These are phyloP conservation scores for Colletotrichum tanaceti DNA, from an alignment of 2,329 filamentous ascomycete species.

Conservation along the genomic window DNA sequence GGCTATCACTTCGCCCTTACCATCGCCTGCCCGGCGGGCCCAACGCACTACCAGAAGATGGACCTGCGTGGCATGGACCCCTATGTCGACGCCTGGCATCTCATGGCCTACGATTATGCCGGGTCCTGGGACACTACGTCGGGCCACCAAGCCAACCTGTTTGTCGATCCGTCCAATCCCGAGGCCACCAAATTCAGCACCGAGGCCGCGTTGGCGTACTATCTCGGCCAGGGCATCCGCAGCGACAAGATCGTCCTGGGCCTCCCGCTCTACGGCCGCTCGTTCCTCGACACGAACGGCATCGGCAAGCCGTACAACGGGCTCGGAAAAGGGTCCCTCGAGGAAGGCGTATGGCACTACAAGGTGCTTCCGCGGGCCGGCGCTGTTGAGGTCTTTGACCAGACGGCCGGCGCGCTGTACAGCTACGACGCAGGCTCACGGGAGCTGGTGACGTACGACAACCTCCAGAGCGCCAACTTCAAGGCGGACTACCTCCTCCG, in stretches of 20 bases:
- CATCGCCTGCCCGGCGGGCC: conserved; percentile 61
- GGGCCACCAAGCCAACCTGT: conserved; percentile 79
- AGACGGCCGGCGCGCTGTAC: conserved; percentile 72
- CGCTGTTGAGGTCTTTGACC: conserved; percentile 67
- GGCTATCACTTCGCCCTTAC: conserved; percentile 63
- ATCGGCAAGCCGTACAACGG: conserved; percentile 73
- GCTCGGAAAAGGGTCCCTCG: conserved; percentile 67
- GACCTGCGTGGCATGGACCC: conserved; percentile 65
- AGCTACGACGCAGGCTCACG: conserved; percentile 70
- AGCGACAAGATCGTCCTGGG: conserved; percentile 77
- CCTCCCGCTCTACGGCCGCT: conserved; percentile 83
- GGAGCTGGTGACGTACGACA: conserved; percentile 79
- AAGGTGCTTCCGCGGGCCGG: conserved; percentile 74
- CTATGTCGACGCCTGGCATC: conserved; percentile 68
- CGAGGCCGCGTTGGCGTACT: conserved; percentile 72
- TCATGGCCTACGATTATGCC: conserved; percentile 79
- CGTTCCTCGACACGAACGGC: conserved; percentile 75
- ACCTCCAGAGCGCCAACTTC: conserved; percentile 63
- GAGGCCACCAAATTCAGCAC: conserved; percentile 76
- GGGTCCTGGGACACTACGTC: conserved; percentile 73
- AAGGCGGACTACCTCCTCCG: conserved; percentile 74
- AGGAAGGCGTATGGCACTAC: conserved; percentile 78
- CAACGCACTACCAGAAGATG: conserved; percentile 61
- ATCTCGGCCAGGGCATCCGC: conserved; percentile 68
- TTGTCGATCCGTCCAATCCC: conserved; percentile 61